Evolutionary conservation across 768 basidiomycete species (phyloP).

Genomic region (Pleurotus sapidus): DNA sequence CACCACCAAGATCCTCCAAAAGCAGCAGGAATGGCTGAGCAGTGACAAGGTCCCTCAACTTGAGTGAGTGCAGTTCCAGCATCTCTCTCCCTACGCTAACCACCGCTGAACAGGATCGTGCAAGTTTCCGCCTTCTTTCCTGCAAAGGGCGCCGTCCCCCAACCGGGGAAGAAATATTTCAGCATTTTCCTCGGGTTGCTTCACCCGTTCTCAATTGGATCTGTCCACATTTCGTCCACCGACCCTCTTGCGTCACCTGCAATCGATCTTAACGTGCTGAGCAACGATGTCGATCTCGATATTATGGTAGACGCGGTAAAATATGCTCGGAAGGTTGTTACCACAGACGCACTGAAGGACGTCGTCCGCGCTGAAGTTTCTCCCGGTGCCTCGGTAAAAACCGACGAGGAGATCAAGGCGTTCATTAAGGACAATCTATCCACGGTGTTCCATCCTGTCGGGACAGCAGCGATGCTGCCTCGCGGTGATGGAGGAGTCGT

Average conservation of each 20-base stretch:
- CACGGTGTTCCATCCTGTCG: constrained; percentile 17
- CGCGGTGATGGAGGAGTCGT: constrained; percentile 21
- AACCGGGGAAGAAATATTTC: constrained; percentile 18
- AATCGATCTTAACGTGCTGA: constrained; percentile 42
- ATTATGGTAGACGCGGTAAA: constrained; percentile 18
- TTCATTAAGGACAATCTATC: constrained; percentile 10
- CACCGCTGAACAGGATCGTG: constrained; percentile 5
- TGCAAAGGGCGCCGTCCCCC: not conserved
- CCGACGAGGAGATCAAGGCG: constrained; percentile 11
- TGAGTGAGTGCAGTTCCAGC: constrained; percentile 12
- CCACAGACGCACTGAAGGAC: constrained; percentile 8
- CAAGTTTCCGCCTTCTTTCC: constrained; percentile 12
- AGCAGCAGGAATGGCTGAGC: constrained; percentile 7
- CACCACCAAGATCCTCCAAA: not conserved
- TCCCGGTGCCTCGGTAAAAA: constrained; percentile 10
- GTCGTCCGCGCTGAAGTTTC: constrained; percentile 10
- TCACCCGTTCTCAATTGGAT: constrained; percentile 36
- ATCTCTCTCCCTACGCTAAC: not conserved
- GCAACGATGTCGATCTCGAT: constrained; percentile 16
- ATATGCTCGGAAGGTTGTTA: constrained; percentile 15
- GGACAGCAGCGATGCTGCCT: constrained; percentile 28
- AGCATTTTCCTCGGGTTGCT: constrained; percentile 19
- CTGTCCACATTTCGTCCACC: constrained; percentile 35
- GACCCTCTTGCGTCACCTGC: constrained; percentile 34
- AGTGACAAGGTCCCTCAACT: constrained; percentile 10